These are phyloP conservation scores for Diplodia mutila DNA, from an alignment of 2,329 filamentous ascomycete species.

Conservation along the genomic window DNA sequence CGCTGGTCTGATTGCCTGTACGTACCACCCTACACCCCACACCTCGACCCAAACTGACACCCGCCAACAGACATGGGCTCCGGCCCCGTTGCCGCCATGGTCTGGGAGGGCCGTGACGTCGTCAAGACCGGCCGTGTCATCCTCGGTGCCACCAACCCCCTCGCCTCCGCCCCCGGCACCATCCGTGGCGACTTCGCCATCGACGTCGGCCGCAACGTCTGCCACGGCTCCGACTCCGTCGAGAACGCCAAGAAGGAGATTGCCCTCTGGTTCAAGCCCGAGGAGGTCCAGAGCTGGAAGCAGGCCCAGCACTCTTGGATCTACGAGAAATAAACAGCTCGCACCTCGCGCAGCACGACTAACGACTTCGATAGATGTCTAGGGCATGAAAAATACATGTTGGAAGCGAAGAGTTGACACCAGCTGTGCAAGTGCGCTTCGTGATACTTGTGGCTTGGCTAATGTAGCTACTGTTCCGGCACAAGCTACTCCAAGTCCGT, in stretches of 20 bases:
- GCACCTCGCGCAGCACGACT: not conserved
- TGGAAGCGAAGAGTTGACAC: not conserved
- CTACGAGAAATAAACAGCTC: constrained; percentile 20
- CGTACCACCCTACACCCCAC: constrained; percentile 26
- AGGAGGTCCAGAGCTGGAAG: constrained; percentile 80
- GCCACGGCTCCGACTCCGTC: constrained; percentile 98
- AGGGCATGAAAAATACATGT: constrained; percentile 14
- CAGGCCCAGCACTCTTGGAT: constrained; percentile 18
- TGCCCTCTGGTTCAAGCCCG: constrained; percentile 93
- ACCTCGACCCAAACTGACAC: not conserved
- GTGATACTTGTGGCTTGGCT: not conserved
- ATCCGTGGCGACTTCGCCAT: constrained; percentile 89
- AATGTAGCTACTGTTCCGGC: not conserved
- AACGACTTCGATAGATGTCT: constrained; percentile 9
- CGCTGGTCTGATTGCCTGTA: constrained; percentile 88
- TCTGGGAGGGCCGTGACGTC: constrained; percentile 98
- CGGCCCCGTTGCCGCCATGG: constrained; percentile 98
- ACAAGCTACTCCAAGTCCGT: not conserved
- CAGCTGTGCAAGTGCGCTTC: not conserved
- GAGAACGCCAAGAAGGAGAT: constrained; percentile 99
- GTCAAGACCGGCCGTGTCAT: constrained; percentile 98
- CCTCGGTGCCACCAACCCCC: constrained; percentile 98
- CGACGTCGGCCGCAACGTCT: constrained; percentile 97
- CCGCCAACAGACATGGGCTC: constrained; percentile 79
- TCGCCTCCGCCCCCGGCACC: constrained; percentile 91